These are phyloP conservation scores for Phytopythium chamaehyphon DNA, from an alignment of 352 stramenopile genomes.

Conservation along the genomic window DNA sequence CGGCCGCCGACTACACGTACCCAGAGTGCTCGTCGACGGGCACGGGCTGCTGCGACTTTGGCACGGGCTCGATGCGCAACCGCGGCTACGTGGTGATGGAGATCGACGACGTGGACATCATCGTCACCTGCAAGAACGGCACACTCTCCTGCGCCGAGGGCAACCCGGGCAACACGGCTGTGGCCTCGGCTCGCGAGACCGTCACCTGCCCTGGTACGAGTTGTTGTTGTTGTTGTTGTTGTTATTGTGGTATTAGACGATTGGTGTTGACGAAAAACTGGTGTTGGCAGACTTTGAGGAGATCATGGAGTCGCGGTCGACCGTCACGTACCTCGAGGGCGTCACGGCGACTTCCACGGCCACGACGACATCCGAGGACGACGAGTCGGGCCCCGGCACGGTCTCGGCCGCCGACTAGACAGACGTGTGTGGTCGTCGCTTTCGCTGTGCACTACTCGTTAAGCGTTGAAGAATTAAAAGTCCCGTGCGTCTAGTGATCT, in stretches of 20 bases:
- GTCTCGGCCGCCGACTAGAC: slow-evolving; percentile 23
- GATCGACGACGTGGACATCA: slow-evolving; percentile 40
- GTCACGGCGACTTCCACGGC: slow-evolving; percentile 13
- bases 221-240: background rate
- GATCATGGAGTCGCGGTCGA: slow-evolving; percentile 55
- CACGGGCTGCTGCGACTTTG: slow-evolving; percentile 53
- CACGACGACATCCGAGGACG: background rate
- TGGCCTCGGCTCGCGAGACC: slow-evolving; percentile 24
- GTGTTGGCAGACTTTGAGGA: slow-evolving; percentile 46
- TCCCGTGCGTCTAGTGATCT: too few relatives aligned
- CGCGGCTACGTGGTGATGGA: slow-evolving; percentile 53
- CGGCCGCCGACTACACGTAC: slow-evolving; percentile 35
- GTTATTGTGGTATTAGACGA: background rate
- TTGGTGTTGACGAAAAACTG: too few relatives aligned
- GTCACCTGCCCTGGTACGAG: slow-evolving; percentile 43
- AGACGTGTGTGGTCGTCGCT: background rate
- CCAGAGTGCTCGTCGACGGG: slow-evolving; percentile 37
- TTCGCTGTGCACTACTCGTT: too few relatives aligned
- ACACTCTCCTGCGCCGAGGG: slow-evolving; percentile 49
- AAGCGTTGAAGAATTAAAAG: too few relatives aligned
- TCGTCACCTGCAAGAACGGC: slow-evolving; percentile 59
- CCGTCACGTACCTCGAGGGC: slow-evolving; percentile 43
- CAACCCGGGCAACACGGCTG: slow-evolving; percentile 51
- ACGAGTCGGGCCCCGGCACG: slow-evolving; percentile 16
- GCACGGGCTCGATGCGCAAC: slow-evolving; percentile 47